Base-by-base conservation (phyloP, 352 stramenopile genomes). In the Phytophthora crassamura region DNA sequence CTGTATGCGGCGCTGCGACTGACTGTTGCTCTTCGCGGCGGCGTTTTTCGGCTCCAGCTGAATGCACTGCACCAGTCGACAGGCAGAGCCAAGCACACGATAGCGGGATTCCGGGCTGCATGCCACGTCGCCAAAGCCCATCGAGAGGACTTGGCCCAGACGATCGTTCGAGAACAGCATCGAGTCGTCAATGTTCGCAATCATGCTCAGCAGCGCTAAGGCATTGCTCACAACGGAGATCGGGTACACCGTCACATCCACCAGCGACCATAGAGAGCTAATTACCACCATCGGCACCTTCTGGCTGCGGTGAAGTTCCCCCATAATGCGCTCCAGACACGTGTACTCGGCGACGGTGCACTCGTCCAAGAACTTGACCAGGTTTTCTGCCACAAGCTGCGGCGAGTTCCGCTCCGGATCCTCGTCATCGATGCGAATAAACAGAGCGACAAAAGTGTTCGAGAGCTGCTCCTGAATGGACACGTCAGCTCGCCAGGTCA, bases 381-480 rank as follows among this genome's bases (percentile, higher is more conserved):
- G 65, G 40, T 89, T 91, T 63, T 86, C 75, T 18, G 86, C 84
- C 30, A 86, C 68, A 3, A 78, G 58, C 11, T 88, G 73, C 2
- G 82, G 72, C 0, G 77, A 74, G 12, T 70, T 61, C 3, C 78
- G 68, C 10, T 83, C 75, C 28, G 57, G 35, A n/a, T 88, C 74
- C 15, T 76, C 68, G 18, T 68, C 46, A 47, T 84, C 71, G 47
- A 87, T 83, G 18, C 67, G 61, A 35, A 94, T 80, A 38, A 93
- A 93, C 5, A 93, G 53, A 38, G 75, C 68, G 12, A 84, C 74
- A 38, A 95, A 93, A 3, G 93, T 96, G 39, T 88, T 92, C 0
- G 97, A 71, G 9, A 98, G 82, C 67, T 98, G 89, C 10, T 98
- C 91, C 66, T 96, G 89, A 40, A 98, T 94, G 1, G 75, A 88